Percentiles rank a stretch among this genome's conserved stretches.
Conservation (phyloP, 164 flowering plant genomes). For the Macadamia tetraphylla region DNA sequence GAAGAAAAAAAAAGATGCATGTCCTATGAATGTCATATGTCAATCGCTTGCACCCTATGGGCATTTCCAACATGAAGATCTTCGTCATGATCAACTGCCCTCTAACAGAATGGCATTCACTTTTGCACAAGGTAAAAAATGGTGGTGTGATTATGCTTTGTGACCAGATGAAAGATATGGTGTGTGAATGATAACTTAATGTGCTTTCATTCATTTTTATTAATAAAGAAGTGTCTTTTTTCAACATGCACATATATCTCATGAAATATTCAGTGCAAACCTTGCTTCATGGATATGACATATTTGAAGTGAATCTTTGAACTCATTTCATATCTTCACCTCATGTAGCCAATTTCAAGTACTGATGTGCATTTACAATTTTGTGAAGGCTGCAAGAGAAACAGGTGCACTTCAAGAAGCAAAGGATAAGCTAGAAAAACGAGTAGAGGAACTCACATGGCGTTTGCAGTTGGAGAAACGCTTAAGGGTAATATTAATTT, state of each 20-base stretch:
- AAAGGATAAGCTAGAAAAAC: constrained; percentile 85
- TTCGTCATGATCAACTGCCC: too few relatives aligned
- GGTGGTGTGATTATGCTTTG: too few relatives aligned
- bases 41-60: too few relatives aligned
- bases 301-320: neutral
- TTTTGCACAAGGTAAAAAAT: too few relatives aligned
- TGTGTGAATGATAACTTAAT: too few relatives aligned
- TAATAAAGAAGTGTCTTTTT: neutral
- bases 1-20: too few relatives aligned
- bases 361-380: neutral
- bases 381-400: constrained; percentile 78
- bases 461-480: constrained; percentile 86
- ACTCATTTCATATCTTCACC: neutral
- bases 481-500: constrained; percentile 48
- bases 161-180: too few relatives aligned
- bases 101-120: too few relatives aligned
- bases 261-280: neutral
- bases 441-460: constrained; percentile 90
- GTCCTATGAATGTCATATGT: too few relatives aligned
- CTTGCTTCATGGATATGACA: neutral
- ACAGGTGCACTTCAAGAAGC: constrained; percentile 96
- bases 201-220: too few relatives aligned
- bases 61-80: too few relatives aligned
- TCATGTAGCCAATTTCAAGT: neutral
- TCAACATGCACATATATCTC: neutral